These are phyloP conservation scores for Pseudogymnoascus destructans DNA, from an alignment of 2,329 filamentous ascomycete species.

Conservation along the genomic window DNA sequence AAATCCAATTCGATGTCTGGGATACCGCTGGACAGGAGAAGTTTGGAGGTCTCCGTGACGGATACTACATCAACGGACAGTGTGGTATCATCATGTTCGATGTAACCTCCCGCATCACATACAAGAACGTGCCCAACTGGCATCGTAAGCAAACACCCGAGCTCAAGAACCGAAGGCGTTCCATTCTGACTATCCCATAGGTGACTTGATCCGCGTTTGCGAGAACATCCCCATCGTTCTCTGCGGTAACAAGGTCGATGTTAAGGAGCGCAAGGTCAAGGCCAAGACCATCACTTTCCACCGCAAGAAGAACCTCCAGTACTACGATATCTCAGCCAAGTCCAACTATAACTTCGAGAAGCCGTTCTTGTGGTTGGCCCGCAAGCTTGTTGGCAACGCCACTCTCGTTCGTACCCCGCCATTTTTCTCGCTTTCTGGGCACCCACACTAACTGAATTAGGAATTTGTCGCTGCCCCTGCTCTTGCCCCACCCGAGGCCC, in stretches of 20 bases:
- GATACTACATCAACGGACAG: constrained; percentile 99
- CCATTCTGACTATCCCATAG: constrained; percentile 33
- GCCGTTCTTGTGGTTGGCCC: constrained; percentile 97
- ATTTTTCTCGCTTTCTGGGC: constrained; percentile 17
- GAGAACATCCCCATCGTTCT: constrained; percentile 99
- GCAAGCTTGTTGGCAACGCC: constrained; percentile 95
- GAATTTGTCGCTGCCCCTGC: constrained; percentile 95
- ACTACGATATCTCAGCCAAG: constrained; percentile 99
- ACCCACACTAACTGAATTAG: constrained; percentile 32
- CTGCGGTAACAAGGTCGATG: constrained; percentile 98
- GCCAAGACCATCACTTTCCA: constrained; percentile 99
- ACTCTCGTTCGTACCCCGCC: constrained; percentile 49
- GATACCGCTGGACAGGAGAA: constrained; percentile 99
- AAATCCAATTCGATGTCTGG: constrained; percentile 98
- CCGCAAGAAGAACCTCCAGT: constrained; percentile 99
- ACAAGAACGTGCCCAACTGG: constrained; percentile 99
- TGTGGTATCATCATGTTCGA: constrained; percentile 99
- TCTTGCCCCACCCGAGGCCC: constrained; percentile 83
- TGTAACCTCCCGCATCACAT: constrained; percentile 97
- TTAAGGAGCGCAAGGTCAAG: constrained; percentile 99
- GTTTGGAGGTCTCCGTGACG: constrained; percentile 97
- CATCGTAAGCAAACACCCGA: constrained; percentile 59
- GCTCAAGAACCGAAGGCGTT: neutral
- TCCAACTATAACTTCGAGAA: constrained; percentile 99
- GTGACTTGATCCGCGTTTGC: constrained; percentile 96